Evolutionary conservation across 371 early-diverging fungal genomes (phyloP).

Genomic region (Circinella minor): DNA sequence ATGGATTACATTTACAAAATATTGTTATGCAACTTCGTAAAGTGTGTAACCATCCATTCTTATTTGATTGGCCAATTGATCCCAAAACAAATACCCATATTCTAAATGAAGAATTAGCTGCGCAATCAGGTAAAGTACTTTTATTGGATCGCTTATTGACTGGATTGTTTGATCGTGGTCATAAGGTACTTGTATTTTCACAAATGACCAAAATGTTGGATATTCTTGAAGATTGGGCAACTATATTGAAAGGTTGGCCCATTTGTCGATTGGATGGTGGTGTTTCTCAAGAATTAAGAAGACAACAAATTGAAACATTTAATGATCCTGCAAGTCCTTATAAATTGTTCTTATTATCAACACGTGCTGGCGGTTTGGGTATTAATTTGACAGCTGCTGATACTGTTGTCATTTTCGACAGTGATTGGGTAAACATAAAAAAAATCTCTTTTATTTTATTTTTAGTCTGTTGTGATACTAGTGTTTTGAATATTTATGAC

Average conservation of each 20-base stretch:
- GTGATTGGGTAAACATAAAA: conserved; percentile 88
- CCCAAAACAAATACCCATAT: conserved; percentile 49
- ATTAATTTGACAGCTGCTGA: conserved; percentile 96
- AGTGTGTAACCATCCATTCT: conserved; percentile 94
- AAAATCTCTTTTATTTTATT: background rate
- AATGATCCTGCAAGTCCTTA: conserved; percentile 49
- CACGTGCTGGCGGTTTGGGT: conserved; percentile 96
- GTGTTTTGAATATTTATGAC: background rate
- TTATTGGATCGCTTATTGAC: conserved; percentile 85
- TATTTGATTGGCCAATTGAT: conserved; percentile 82
- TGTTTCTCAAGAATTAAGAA: conserved; percentile 80
- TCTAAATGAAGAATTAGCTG: conserved; percentile 62
- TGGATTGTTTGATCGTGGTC: conserved; percentile 75
- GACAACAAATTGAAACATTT: conserved; percentile 75
- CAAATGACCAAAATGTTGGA: conserved; percentile 95
- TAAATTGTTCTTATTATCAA: conserved; percentile 94
- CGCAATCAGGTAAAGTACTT: conserved; percentile 85
- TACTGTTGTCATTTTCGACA: conserved; percentile 92
- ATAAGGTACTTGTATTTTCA: conserved; percentile 92
- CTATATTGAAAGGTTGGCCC: conserved; percentile 73
- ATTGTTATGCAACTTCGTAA: conserved; percentile 95
- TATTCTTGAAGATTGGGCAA: conserved; percentile 91
- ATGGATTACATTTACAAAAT: conserved; percentile 73
- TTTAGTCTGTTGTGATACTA: background rate
- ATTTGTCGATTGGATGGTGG: conserved; percentile 95